Base-by-base conservation (phyloP, 1,284 basidiomycete genomes). In the Cryptococcus sp. region DNA sequence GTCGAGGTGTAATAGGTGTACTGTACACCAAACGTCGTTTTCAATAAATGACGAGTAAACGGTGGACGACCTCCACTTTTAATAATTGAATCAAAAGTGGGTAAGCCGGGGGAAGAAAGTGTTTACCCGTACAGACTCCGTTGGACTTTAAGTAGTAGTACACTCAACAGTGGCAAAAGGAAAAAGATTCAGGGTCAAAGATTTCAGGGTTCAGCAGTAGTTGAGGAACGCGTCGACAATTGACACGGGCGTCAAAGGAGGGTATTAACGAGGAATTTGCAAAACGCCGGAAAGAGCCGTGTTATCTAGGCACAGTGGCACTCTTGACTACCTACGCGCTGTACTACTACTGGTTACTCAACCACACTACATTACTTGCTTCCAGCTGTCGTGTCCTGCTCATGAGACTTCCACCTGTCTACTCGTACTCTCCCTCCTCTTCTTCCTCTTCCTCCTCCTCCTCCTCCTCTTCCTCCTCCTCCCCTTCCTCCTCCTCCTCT, bases 401-500 rank as follows among this genome's bases (percentile, higher is more conserved):
- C n/a, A n/a, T n/a, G n/a, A n/a, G n/a, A n/a, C n/a, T 28, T 4
- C 28, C 28, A 28, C 11, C 5, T 5, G 11, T 28, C 36, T 39
- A 39, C 36, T 39, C 36, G 36, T 50, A 40, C 16, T 43, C 36
- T 31, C 50, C 59, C 19, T 52, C 49, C 23, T 44, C 55, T 24
- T 57, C 52, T 10, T 50, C 50, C 11, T 57, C 57, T 86, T 64
- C 87, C 32, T 61, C 63, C 14, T 37, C 54, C 41, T 66, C 63
- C 11, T 55, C 57, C 45, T 57, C 58, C 3, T 55, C 53, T 25
- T 59, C 60, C 34, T 55, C 60, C n/a, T 57, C 59, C 22, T 52
- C 55, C 2, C 61, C 60, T 10, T 57, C 58, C 2, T 55, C 53
- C 31, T 59, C 60, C 39, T 54, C 60, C 22, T 59, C 59, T 23